A percentile compares a stretch with the other conserved stretches of the same genome.
Evolutionary conservation across 768 basidiomycete genomes (phyloP).

Genomic region (Antrodiella citrinella): DNA sequence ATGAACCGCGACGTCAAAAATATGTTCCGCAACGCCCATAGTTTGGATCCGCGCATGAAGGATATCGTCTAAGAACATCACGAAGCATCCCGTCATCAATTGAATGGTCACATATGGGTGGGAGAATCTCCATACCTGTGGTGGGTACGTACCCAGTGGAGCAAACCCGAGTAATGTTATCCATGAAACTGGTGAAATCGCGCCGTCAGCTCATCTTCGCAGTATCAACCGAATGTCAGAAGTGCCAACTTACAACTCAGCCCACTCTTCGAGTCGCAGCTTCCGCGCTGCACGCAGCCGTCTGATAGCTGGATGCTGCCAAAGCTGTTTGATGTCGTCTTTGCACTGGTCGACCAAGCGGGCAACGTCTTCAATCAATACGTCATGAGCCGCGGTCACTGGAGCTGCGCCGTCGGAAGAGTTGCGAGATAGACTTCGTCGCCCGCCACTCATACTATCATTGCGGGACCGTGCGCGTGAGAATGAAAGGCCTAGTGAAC

Average conservation of each 20-base stretch:
- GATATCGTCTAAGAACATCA: constrained; percentile 77
- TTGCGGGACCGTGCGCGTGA: constrained; percentile 24
- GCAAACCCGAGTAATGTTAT: constrained; percentile 65
- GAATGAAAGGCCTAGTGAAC: constrained; percentile 36
- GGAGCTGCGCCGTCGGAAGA: constrained; percentile 22
- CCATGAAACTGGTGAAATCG: constrained; percentile 50
- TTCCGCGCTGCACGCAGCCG: constrained; percentile 59
- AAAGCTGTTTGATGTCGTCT: constrained; percentile 63
- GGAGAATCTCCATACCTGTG: constrained; percentile 48
- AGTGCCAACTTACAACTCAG: constrained; percentile 63
- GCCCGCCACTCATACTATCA: constrained; percentile 22
- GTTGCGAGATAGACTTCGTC: constrained; percentile 17
- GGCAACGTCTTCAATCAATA: constrained; percentile 53
- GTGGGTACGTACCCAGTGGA: constrained; percentile 64
- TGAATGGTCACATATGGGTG: background rate
- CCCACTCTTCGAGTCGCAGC: constrained; percentile 79
- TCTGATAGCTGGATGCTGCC: constrained; percentile 66
- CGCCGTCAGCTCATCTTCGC: constrained; percentile 7
- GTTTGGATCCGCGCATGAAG: constrained; percentile 87
- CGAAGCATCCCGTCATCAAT: no score
- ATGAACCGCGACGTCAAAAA: constrained; percentile 75
- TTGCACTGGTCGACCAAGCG: constrained; percentile 48
- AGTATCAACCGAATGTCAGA: background rate
- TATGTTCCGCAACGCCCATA: constrained; percentile 81
- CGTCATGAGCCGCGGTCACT: constrained; percentile 34